A percentile compares a stretch with the other conserved stretches of the same genome.
phyloP scores from a whole-genome alignment of 768 basidiomycete species.

The Boletus barrowsii region DNA sequence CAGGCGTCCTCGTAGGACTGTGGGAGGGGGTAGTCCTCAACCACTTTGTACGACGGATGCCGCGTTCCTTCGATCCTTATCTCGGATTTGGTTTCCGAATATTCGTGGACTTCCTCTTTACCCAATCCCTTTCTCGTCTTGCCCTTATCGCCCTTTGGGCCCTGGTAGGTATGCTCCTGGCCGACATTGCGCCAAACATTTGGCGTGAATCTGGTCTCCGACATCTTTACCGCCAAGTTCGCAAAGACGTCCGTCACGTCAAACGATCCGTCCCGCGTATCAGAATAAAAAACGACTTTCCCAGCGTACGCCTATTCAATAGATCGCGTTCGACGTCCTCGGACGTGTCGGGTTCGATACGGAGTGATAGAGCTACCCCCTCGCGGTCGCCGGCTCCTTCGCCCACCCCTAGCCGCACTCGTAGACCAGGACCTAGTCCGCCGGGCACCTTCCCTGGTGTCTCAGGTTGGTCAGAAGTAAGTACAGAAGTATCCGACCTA shows the following conservation, averaged over 20 bases:
- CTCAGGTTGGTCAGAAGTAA: slow-evolving; percentile 33
- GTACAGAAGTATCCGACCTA: slow-evolving; percentile 21
- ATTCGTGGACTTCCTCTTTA: slow-evolving; percentile 67
- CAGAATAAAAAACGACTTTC: slow-evolving; percentile 32
- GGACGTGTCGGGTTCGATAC: slow-evolving; percentile 22
- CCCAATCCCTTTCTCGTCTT: slow-evolving; percentile 48
- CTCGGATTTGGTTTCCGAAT: slow-evolving; percentile 66
- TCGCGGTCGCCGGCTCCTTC: slow-evolving; percentile 23
- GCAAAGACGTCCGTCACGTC: slow-evolving; percentile 33
- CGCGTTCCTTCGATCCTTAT: slow-evolving; percentile 65
- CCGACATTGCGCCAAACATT: slow-evolving; percentile 48
- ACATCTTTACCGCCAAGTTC: slow-evolving; percentile 35
- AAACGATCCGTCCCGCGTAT: slow-evolving; percentile 30
- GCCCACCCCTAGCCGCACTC: slow-evolving; percentile 15
- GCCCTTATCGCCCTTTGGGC: slow-evolving; percentile 53
- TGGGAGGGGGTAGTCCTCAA: slow-evolving; percentile 78
- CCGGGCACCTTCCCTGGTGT: slow-evolving; percentile 27
- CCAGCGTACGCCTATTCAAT: slow-evolving; percentile 27
- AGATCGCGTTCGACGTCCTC: slow-evolving; percentile 16
- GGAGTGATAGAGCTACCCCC: slow-evolving; percentile 30
- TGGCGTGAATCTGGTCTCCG: slow-evolving; percentile 43
- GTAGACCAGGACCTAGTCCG: slow-evolving; percentile 25
- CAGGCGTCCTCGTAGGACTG: slow-evolving; percentile 66
- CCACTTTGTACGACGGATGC: slow-evolving; percentile 68
- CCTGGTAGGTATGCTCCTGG: slow-evolving; percentile 48